Evolutionary conservation across 2,329 filamentous ascomycete species (phyloP).

Genomic region (Claviceps sorghi): DNA sequence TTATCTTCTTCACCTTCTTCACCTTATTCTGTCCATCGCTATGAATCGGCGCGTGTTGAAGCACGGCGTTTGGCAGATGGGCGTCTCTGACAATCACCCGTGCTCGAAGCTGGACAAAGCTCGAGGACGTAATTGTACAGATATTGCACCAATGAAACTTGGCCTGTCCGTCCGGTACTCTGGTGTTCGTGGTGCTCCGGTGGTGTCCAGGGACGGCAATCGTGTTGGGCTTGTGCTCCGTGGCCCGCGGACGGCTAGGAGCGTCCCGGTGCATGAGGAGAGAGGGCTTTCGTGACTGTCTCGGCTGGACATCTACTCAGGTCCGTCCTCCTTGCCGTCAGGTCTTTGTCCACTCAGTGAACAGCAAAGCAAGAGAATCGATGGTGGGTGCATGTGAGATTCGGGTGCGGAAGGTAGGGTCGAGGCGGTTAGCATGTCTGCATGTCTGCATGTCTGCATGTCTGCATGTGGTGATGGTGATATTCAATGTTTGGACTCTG

Average conservation of each 20-base stretch:
- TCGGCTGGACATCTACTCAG: neutral
- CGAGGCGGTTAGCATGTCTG: too few relatives aligned
- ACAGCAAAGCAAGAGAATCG: neutral
- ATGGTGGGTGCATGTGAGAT: too few relatives aligned
- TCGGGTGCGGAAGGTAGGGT: neutral
- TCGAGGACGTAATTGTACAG: neutral
- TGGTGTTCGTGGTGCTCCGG: neutral
- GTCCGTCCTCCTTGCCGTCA: neutral
- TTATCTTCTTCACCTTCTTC: too few relatives aligned
- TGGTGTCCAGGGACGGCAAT: neutral
- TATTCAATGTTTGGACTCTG: too few relatives aligned
- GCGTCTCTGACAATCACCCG: neutral
- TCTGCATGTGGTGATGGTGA: too few relatives aligned
- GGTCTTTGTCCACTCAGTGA: neutral
- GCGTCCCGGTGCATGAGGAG: constrained; percentile 1
- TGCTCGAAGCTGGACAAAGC: neutral
- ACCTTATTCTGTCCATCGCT: neutral
- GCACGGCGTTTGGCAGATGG: neutral
- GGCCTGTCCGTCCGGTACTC: neutral
- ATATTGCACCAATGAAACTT: too few relatives aligned
- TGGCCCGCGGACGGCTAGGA: constrained; percentile 3
- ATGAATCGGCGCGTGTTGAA: neutral
- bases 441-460: too few relatives aligned
- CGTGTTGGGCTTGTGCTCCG: neutral
- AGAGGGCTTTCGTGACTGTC: neutral